Percentiles rank a stretch among this genome's conserved stretches.
These are phyloP conservation scores for Furcasterigmium furcatum DNA, from an alignment of 2,329 filamentous ascomycete genomes.

Conservation along the genomic window DNA sequence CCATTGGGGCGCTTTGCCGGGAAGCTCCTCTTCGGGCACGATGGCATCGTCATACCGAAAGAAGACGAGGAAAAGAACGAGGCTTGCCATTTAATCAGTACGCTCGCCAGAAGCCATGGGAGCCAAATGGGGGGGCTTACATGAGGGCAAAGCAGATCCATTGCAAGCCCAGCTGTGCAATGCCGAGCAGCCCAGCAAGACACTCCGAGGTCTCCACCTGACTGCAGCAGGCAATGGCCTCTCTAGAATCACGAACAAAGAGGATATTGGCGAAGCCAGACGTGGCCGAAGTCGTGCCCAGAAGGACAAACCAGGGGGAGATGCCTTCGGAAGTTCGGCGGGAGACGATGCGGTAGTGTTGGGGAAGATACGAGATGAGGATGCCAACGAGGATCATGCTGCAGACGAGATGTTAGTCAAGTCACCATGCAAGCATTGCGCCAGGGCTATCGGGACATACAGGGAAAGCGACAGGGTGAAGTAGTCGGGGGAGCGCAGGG, in stretches of 20 bases:
- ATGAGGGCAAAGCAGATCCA: constrained; percentile 91
- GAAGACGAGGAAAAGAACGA: constrained; percentile 92
- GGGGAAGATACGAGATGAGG: constrained; percentile 88
- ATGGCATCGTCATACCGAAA: constrained; percentile 66
- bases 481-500: constrained; percentile 49
- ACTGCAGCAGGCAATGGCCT: constrained; percentile 82
- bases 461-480: constrained; percentile 55
- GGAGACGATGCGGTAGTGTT: constrained; percentile 87
- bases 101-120: neutral
- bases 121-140: constrained; percentile 46
- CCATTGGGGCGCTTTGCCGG: constrained; percentile 61
- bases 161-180: constrained; percentile 87
- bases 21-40: constrained; percentile 45
- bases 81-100: constrained; percentile 45
- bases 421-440: neutral
- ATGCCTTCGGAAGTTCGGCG: constrained; percentile 89
- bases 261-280: constrained; percentile 91
- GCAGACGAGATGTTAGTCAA: constrained; percentile 15
- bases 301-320: constrained; percentile 89
- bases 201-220: constrained; percentile 81
- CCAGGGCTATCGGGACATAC: constrained; percentile 30
- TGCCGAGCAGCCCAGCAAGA: constrained; percentile 78
- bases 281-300: constrained; percentile 88
- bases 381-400: constrained; percentile 82
- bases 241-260: constrained; percentile 75